Percentiles rank a stretch among this genome's conserved stretches.
phyloP scores from a whole-genome alignment of 805 yeast genomes.

The Nakazawaea ambrosiae region DNA sequence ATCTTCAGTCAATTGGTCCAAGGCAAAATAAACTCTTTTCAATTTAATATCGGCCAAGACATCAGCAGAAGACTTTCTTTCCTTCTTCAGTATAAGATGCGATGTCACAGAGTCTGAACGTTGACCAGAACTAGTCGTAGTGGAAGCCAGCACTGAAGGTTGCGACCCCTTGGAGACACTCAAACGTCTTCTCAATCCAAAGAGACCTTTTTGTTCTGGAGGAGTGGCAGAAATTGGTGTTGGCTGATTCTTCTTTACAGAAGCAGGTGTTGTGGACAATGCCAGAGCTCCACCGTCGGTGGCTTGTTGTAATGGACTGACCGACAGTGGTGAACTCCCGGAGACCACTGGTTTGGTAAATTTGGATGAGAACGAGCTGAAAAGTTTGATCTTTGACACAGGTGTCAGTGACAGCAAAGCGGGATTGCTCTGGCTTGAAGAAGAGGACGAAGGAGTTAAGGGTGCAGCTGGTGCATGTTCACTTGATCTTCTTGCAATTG shows the following conservation, averaged over 20 bases:
- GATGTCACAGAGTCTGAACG: constrained; percentile 9
- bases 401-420: too few species aligned
- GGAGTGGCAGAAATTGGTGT: constrained; percentile 7
- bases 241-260: too few species aligned
- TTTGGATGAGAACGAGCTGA: constrained; percentile 28
- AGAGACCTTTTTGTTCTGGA: constrained; percentile 14
- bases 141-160: constrained; percentile 1
- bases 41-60: constrained; percentile 28
- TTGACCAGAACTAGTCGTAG: not conserved
- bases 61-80: too few species aligned
- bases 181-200: constrained; percentile 14
- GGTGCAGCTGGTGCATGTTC: constrained; percentile 1
- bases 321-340: not conserved
- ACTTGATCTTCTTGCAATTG: constrained; percentile 5
- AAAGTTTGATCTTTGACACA: constrained; percentile 19
- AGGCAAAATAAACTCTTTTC: constrained; percentile 43
- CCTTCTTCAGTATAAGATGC: constrained; percentile 1
- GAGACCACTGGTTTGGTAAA: constrained; percentile 14
- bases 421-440: not conserved
- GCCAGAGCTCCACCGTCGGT: too few species aligned
- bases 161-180: constrained; percentile 10
- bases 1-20: constrained; percentile 39
- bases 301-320: constrained; percentile 4
- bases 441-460: not conserved
- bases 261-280: too few species aligned